Evolutionary conservation across 345 rosid genomes (phyloP).

Genomic region (Diplotaxis tenuifolia): DNA sequence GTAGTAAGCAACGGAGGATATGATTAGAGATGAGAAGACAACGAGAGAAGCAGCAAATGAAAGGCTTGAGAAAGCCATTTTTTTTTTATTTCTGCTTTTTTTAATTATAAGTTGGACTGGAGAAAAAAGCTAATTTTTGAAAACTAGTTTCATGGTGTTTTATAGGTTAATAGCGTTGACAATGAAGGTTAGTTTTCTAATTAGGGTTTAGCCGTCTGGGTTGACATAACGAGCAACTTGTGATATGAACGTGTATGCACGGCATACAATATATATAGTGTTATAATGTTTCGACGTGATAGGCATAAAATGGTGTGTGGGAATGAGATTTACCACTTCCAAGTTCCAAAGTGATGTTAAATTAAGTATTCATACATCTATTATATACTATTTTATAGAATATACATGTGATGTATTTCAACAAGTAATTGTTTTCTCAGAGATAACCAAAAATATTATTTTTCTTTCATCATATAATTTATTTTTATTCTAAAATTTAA

Average conservation of each 20-base stretch:
- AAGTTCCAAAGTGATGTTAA: too few relatives aligned
- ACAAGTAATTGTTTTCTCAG: too few relatives aligned
- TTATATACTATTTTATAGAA: too few relatives aligned
- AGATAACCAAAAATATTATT: too few relatives aligned
- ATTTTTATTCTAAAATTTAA: too few relatives aligned
- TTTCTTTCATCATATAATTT: too few relatives aligned
- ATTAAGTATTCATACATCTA: too few relatives aligned
- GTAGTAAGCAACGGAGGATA: slow-evolving; percentile 34
- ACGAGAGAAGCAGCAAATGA: slow-evolving; percentile 33
- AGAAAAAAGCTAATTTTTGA: slow-evolving; percentile 22
- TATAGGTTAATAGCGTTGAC: slow-evolving; percentile 20
- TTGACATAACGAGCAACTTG: slow-evolving; percentile 8
- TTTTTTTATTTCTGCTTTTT: slow-evolving; percentile 9
- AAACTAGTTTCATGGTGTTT: not conserved
- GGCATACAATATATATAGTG: slow-evolving; percentile 12
- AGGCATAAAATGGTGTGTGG: slow-evolving; percentile 16
- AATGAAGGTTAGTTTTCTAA: not conserved
- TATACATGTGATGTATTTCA: too few relatives aligned
- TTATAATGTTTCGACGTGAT: slow-evolving; percentile 32
- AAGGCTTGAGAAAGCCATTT: slow-evolving; percentile 34
- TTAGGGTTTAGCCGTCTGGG: not conserved
- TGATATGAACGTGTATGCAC: slow-evolving; percentile 32
- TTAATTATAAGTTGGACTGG: slow-evolving; percentile 5
- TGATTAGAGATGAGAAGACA: slow-evolving; percentile 34
- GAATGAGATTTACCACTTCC: slow-evolving; percentile 8